phyloP scores from a whole-genome alignment of 2,329 filamentous ascomycete genomes.

The Curvularia verruculosa region DNA sequence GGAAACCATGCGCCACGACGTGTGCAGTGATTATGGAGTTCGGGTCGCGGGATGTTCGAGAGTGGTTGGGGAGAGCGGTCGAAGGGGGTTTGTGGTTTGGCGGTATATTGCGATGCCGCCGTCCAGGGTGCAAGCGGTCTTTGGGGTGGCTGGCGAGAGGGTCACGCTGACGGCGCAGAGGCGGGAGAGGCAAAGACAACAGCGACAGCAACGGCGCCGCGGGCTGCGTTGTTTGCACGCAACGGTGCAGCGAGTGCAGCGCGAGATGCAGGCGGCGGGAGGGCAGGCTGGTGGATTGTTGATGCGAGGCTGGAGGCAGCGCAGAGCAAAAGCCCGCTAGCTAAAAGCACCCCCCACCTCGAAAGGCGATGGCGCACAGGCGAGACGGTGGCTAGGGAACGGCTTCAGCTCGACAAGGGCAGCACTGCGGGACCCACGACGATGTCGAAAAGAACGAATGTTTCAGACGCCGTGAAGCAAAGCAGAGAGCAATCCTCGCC shows the following conservation, averaged over 20 bases:
- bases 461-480: slow-evolving; percentile 37
- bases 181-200: slow-evolving; percentile 32
- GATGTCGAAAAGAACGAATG: slow-evolving; percentile 21
- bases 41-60: slow-evolving; percentile 8
- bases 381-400: slow-evolving; percentile 17
- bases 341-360: slow-evolving; percentile 35
- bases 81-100: slow-evolving; percentile 6
- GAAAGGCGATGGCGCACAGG: slow-evolving; percentile 12
- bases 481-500: slow-evolving; percentile 28
- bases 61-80: slow-evolving; percentile 9
- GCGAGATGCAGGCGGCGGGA: neutral
- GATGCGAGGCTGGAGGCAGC: slow-evolving; percentile 20
- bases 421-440: slow-evolving; percentile 15
- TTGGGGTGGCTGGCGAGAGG: slow-evolving; percentile 21
- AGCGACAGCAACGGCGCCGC: slow-evolving; percentile 36
- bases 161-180: slow-evolving; percentile 23
- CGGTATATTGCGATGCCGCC: slow-evolving; percentile 6
- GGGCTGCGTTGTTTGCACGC: slow-evolving; percentile 35
- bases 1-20: slow-evolving; percentile 62
- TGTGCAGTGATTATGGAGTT: neutral
- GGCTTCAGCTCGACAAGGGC: slow-evolving; percentile 19
- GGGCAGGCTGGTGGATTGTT: slow-evolving; percentile 12
- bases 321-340: slow-evolving; percentile 13
- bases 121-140: slow-evolving; percentile 9
- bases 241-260: slow-evolving; percentile 27